A percentile compares a stretch with the other conserved stretches of the same genome.
phyloP scores from a whole-genome alignment of 2,329 filamentous ascomycete genomes.

The Coniochaeta ligniaria region DNA sequence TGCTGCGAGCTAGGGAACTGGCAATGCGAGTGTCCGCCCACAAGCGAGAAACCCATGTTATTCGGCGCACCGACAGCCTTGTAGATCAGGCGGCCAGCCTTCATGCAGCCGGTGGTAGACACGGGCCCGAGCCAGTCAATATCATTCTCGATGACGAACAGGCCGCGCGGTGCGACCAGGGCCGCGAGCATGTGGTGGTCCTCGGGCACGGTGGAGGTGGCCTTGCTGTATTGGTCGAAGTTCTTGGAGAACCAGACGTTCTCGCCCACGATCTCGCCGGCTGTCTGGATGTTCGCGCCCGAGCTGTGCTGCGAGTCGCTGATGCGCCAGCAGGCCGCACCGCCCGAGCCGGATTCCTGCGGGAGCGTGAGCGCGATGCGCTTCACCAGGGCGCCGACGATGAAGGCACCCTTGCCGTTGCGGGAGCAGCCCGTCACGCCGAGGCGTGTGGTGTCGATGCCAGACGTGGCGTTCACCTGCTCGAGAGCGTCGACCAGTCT shows the following conservation, averaged over 20 bases:
- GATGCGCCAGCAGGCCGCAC: conserved; percentile 54
- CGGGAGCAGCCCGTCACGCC: conserved; percentile 58
- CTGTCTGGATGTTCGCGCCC: conserved; percentile 54
- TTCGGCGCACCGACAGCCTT: conserved; percentile 43
- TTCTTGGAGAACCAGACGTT: conserved; percentile 56
- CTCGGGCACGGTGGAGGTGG: conserved; percentile 39
- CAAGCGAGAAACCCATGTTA: conserved; percentile 51
- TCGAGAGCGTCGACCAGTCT: conserved; percentile 54
- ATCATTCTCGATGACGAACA: conserved; percentile 50
- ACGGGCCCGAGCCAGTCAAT: conserved; percentile 52
- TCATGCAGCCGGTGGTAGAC: conserved; percentile 51
- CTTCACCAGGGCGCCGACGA: conserved; percentile 50
- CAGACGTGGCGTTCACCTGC: conserved; percentile 32
- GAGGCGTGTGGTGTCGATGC: conserved; percentile 41
- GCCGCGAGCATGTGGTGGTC: conserved; percentile 54
- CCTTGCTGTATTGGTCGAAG: conserved; percentile 44
- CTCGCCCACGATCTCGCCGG: conserved; percentile 49
- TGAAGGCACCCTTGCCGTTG: conserved; percentile 57
- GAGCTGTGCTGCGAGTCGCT: conserved; percentile 39
- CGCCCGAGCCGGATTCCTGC: conserved; percentile 56
- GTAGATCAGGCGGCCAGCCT: conserved; percentile 45
- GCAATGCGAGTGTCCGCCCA: conserved; percentile 48
- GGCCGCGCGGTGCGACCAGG: conserved; percentile 46
- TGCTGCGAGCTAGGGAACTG: conserved; percentile 45
- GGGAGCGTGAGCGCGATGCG: conserved; percentile 55